These are phyloP conservation scores for Phaeosphaeriaceae sp. DNA, from an alignment of 2,329 filamentous ascomycete species.

Conservation along the genomic window DNA sequence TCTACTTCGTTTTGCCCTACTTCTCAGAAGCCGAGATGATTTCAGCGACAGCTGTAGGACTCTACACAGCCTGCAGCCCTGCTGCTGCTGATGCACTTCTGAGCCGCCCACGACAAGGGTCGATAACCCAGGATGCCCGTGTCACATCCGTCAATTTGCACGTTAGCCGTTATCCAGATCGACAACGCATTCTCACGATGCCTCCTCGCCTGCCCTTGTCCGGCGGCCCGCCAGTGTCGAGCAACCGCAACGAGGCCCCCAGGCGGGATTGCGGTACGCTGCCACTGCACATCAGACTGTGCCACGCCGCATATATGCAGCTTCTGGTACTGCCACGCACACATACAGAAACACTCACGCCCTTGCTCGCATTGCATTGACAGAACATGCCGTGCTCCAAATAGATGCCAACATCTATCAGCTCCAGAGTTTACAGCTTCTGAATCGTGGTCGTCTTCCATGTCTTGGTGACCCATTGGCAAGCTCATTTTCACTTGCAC, in stretches of 20 bases:
- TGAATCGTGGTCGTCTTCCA: not conserved
- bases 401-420: not conserved
- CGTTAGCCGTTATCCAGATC: not conserved
- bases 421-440: not conserved
- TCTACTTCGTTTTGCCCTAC: too few relatives aligned
- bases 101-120: not conserved
- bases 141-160: not conserved
- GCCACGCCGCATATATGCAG: constrained; percentile 19
- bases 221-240: not conserved
- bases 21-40: too few relatives aligned
- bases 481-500: not conserved
- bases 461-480: not conserved
- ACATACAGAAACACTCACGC: not conserved
- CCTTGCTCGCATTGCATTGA: constrained; percentile 1
- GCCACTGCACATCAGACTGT: constrained; percentile 5
- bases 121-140: not conserved
- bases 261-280: constrained; percentile 17
- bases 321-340: constrained; percentile 5
- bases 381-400: constrained; percentile 2
- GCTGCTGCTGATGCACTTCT: not conserved
- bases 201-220: not conserved
- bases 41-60: too few relatives aligned
- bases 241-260: not conserved
- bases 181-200: not conserved
- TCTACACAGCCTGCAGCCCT: not conserved